Evolutionary conservation across 768 basidiomycete genomes (phyloP).

Genomic region (Russula vinacea): DNA sequence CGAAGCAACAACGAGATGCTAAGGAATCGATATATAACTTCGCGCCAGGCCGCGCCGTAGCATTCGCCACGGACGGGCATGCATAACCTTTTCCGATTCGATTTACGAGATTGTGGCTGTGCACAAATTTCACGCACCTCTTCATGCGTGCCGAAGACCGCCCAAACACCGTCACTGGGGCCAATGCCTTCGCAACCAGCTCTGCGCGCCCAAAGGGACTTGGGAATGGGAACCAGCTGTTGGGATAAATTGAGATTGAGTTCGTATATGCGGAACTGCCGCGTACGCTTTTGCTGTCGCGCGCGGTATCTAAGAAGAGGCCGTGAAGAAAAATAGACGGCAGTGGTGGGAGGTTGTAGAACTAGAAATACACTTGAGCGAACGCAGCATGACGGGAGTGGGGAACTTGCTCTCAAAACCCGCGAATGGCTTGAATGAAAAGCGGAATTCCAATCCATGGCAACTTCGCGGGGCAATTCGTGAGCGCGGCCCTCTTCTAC

Average conservation of each 20-base stretch:
- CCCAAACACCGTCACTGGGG: slow-evolving; percentile 46
- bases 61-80: slow-evolving; percentile 15
- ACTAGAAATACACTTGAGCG: slow-evolving; percentile 32
- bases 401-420: slow-evolving; percentile 19
- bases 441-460: slow-evolving; percentile 15
- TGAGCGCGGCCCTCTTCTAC: neutral
- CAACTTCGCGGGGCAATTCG: neutral
- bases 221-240: slow-evolving; percentile 34
- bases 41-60: slow-evolving; percentile 2
- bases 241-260: slow-evolving; percentile 2
- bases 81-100: slow-evolving; percentile 1
- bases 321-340: slow-evolving; percentile 41
- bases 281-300: slow-evolving; percentile 11
- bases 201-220: slow-evolving; percentile 49
- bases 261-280: neutral
- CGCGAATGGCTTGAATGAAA: slow-evolving; percentile 18
- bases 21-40: slow-evolving; percentile 6
- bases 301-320: slow-evolving; percentile 41
- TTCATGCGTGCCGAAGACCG: slow-evolving; percentile 56
- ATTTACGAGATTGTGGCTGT: slow-evolving; percentile 23
- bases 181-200: slow-evolving; percentile 26
- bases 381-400: neutral
- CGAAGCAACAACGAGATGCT: neutral
- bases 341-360: slow-evolving; percentile 42
- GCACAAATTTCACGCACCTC: slow-evolving; percentile 46